Evolutionary conservation across 2,329 filamentous ascomycete genomes (phyloP).

Genomic region (Cadophora sp.): DNA sequence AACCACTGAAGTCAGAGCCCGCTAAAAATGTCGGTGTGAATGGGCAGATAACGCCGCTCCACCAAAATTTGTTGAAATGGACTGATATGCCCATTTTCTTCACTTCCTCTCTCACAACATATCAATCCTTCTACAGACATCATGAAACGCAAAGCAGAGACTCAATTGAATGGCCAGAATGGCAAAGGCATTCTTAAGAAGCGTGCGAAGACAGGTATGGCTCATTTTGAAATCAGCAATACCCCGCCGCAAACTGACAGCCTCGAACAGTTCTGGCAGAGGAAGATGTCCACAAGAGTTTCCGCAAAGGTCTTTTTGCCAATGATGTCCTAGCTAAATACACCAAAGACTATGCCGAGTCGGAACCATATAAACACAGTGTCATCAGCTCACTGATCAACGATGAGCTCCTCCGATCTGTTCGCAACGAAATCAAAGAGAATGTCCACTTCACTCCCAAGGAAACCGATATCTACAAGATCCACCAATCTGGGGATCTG

Average conservation of each 20-base stretch:
- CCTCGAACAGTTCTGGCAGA: slow-evolving; percentile 39
- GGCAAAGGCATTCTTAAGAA: slow-evolving; percentile 55
- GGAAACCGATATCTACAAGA: slow-evolving; percentile 99
- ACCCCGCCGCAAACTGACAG: slow-evolving; percentile 30
- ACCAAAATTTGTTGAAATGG: slow-evolving; percentile 31
- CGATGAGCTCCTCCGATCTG: slow-evolving; percentile 80
- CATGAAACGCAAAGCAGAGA: slow-evolving; percentile 68
- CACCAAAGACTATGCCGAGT: slow-evolving; percentile 66
- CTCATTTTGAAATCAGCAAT: slow-evolving; percentile 23
- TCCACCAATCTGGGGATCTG: slow-evolving; percentile 96
- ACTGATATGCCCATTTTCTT: slow-evolving; percentile 29
- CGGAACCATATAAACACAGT: slow-evolving; percentile 84
- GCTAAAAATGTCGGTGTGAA: slow-evolving; percentile 17
- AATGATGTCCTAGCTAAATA: slow-evolving; percentile 63
- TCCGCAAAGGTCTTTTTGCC: slow-evolving; percentile 72
- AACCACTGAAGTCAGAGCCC: background rate
- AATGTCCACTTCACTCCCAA: slow-evolving; percentile 97
- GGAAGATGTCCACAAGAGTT: slow-evolving; percentile 50
- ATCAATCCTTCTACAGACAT: slow-evolving; percentile 34
- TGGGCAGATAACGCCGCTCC: slow-evolving; percentile 18
- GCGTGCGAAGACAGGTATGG: slow-evolving; percentile 54
- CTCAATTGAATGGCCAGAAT: slow-evolving; percentile 49
- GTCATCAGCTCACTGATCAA: slow-evolving; percentile 86
- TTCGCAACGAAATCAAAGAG: slow-evolving; percentile 86
- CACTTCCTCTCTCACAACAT: slow-evolving; percentile 17